These are phyloP conservation scores for Heterobasidion occidentale DNA, from an alignment of 1,284 basidiomycete genomes.

Conservation along the genomic window DNA sequence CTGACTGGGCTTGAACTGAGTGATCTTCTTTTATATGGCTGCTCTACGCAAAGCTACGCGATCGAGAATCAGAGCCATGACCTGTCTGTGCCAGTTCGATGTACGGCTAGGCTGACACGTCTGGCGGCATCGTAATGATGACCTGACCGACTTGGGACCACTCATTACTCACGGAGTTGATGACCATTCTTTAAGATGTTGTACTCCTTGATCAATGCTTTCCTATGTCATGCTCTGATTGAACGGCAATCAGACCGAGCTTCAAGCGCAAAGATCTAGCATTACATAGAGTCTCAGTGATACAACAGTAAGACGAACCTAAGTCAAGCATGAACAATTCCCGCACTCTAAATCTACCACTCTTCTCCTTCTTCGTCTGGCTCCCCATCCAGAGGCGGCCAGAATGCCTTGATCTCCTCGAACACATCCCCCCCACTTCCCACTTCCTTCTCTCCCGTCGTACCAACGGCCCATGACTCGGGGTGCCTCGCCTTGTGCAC, in stretches of 20 bases:
- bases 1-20: too few species aligned
- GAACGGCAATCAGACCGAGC: neutral
- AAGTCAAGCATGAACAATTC: neutral
- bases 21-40: too few species aligned
- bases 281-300: neutral
- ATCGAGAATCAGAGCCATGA: too few species aligned
- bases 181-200: too few species aligned
- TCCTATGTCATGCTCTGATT: too few species aligned
- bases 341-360: slow-evolving; percentile 10
- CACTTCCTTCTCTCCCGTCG: slow-evolving; percentile 3
- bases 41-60: too few species aligned
- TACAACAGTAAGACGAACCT: neutral
- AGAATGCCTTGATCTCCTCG: slow-evolving; percentile 22
- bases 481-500: slow-evolving; percentile 13
- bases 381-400: slow-evolving; percentile 20
- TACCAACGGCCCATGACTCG: slow-evolving; percentile 2
- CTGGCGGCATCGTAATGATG: too few species aligned
- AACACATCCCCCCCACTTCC: slow-evolving; percentile 10
- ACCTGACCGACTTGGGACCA: too few species aligned
- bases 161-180: too few species aligned
- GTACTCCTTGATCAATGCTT: too few species aligned
- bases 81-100: too few species aligned
- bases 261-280: neutral
- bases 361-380: slow-evolving; percentile 21
- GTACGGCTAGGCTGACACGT: too few species aligned